phyloP scores from a whole-genome alignment of 306 rosid genomes.

The Gleditsia sinensis region DNA sequence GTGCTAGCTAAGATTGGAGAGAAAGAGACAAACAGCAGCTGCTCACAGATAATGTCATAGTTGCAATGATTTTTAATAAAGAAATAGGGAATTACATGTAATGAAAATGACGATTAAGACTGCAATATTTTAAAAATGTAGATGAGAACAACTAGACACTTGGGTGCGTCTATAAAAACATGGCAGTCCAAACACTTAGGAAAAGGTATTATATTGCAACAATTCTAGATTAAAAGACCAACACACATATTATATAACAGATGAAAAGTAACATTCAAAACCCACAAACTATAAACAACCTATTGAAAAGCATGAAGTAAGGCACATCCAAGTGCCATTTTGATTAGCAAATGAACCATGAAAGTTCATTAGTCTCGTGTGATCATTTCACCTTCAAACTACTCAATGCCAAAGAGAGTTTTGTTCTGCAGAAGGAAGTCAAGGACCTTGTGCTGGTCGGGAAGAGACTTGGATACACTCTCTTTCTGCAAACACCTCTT shows the following conservation, averaged over 20 bases:
- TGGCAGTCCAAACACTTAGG: not conserved
- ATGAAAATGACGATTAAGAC: no score
- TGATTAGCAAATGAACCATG: not conserved
- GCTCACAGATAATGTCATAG: no score
- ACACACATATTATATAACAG: not conserved
- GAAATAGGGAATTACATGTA: no score
- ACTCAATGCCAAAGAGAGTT: not conserved
- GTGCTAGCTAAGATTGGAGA: no score
- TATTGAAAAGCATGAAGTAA: not conserved
- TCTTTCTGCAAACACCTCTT: slow-evolving; percentile 37
- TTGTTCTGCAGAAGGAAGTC: not conserved
- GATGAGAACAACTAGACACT: no score
- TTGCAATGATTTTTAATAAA: no score
- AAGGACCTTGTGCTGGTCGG: slow-evolving; percentile 20
- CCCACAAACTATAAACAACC: not conserved
- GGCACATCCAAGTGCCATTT: slow-evolving; percentile 27
- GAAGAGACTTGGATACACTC: slow-evolving; percentile 36
- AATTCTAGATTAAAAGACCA: not conserved
- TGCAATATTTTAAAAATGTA: no score
- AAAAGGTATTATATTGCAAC: not conserved
- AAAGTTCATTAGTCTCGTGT: no score
- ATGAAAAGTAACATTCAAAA: not conserved
- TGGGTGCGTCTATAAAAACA: no score
- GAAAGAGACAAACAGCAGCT: no score
- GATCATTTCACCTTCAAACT: no score